phyloP scores from a whole-genome alignment of 2,329 filamentous ascomycete genomes.

The Botrytis fragariae region DNA sequence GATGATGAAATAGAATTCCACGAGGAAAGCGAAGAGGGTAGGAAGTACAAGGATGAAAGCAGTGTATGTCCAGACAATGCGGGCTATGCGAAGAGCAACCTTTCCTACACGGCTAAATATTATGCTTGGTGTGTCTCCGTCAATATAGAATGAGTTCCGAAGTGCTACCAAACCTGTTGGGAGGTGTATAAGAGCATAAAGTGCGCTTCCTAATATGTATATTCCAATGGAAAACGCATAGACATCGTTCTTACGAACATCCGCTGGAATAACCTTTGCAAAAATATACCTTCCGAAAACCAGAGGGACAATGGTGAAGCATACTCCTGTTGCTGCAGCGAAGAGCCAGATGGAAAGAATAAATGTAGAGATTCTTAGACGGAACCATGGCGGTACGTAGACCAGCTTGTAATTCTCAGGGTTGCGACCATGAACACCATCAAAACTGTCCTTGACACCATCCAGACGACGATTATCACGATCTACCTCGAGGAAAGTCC shows the following conservation, averaged over 20 bases:
- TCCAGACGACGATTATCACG: constrained; percentile 65
- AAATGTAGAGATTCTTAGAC: constrained; percentile 75
- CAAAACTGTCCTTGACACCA: constrained; percentile 50
- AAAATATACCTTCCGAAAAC: constrained; percentile 81
- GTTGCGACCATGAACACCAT: constrained; percentile 56
- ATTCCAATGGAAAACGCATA: constrained; percentile 93
- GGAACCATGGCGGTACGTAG: constrained; percentile 83
- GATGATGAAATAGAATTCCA: constrained; percentile 86
- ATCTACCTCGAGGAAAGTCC: constrained; percentile 76
- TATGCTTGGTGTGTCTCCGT: constrained; percentile 34
- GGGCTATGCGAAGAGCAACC: constrained; percentile 31
- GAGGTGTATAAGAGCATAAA: constrained; percentile 60
- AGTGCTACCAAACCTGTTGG: constrained; percentile 39
- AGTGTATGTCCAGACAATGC: constrained; percentile 70
- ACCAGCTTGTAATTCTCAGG: constrained; percentile 55
- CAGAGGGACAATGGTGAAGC: constrained; percentile 81
- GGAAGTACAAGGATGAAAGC: constrained; percentile 78
- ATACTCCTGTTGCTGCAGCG: constrained; percentile 81
- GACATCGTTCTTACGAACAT: constrained; percentile 83
- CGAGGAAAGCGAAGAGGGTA: constrained; percentile 70
- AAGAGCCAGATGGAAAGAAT: constrained; percentile 92
- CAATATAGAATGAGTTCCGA: constrained; percentile 33
- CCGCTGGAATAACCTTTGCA: constrained; percentile 65
- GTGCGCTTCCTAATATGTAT: constrained; percentile 69
- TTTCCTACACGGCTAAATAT: constrained; percentile 28